phyloP scores from a whole-genome alignment of 1,284 basidiomycete species.

The Wolfiporia cocos region DNA sequence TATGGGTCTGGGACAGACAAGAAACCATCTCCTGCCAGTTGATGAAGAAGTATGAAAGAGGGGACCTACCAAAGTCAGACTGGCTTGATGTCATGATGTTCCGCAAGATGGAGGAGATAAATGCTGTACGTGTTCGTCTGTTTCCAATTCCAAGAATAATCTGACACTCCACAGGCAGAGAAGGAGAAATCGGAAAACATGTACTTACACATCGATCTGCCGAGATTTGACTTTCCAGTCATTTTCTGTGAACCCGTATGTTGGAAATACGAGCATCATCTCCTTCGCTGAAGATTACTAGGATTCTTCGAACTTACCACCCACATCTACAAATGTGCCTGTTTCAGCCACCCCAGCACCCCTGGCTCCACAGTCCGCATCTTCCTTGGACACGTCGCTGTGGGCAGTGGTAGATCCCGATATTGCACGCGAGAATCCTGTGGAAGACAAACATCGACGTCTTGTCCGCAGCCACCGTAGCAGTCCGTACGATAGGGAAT shows the following conservation, averaged over 20 bases:
- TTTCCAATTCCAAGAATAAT: too few species aligned
- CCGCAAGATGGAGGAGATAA: conserved; percentile 89
- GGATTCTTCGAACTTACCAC: conserved; percentile 30
- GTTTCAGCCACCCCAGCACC: conserved; percentile 30
- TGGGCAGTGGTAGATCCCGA: conserved; percentile 96
- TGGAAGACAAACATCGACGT: conserved; percentile 95
- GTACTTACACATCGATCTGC: conserved; percentile 93
- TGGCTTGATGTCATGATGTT: conserved; percentile 96
- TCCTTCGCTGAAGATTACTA: too few species aligned
- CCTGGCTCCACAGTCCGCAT: conserved; percentile 32
- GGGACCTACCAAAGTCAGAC: conserved; percentile 89
- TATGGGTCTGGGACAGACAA: not conserved
- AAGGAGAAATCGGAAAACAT: conserved; percentile 85
- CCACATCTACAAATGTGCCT: conserved; percentile 34
- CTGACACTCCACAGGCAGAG: conserved; percentile 53
- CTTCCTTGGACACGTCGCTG: conserved; percentile 60
- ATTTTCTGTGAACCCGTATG: conserved; percentile 86
- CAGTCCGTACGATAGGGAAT: conserved; percentile 90
- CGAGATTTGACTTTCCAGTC: conserved; percentile 98
- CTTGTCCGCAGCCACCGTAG: conserved; percentile 93
- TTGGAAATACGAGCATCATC: too few species aligned
- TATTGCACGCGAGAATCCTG: conserved; percentile 85
- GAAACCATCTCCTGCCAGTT: conserved; percentile 42
- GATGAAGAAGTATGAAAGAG: conserved; percentile 94
- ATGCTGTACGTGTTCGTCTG: conserved; percentile 53